Conservation (phyloP, 441 rosid genomes). For the Mallotus japonicus region DNA sequence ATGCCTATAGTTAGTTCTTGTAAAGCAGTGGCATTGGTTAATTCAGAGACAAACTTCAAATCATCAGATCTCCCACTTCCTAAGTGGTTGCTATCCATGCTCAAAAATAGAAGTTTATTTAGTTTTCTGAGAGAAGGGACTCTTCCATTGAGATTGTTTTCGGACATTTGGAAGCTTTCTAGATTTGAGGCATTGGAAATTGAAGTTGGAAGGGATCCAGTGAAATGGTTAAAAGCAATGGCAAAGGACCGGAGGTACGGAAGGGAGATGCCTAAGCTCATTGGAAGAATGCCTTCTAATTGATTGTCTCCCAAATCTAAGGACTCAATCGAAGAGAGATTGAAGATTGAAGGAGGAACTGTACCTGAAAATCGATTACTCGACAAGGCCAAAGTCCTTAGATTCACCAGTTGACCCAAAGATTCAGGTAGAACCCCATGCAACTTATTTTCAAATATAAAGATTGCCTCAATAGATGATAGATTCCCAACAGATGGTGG, state of each 20-base stretch:
- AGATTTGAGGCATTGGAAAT: conserved; percentile 4
- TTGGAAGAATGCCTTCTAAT: not conserved
- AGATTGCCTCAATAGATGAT: not conserved
- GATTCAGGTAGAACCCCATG: not conserved
- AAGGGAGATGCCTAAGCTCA: not conserved
- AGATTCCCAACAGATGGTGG: conserved; percentile 6
- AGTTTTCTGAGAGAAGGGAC: not conserved
- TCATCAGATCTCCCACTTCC: not conserved
- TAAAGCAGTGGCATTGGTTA: not conserved
- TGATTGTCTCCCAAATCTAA: not conserved
- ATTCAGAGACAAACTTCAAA: not conserved
- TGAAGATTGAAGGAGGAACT: not conserved
- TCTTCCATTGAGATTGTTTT: not conserved
- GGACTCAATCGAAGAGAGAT: not conserved
- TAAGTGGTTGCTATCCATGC: not conserved
- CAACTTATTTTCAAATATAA: not conserved
- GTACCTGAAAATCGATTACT: not conserved
- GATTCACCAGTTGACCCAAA: not conserved
- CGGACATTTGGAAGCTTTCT: not conserved
- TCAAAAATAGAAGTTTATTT: not conserved
- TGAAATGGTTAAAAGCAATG: not conserved
- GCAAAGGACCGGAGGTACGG: not conserved
- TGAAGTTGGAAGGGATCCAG: not conserved
- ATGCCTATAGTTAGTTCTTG: not conserved
- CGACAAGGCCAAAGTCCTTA: not conserved